Conservation (phyloP, 2,329 filamentous ascomycete genomes). For the Fusarium dlaminii region DNA sequence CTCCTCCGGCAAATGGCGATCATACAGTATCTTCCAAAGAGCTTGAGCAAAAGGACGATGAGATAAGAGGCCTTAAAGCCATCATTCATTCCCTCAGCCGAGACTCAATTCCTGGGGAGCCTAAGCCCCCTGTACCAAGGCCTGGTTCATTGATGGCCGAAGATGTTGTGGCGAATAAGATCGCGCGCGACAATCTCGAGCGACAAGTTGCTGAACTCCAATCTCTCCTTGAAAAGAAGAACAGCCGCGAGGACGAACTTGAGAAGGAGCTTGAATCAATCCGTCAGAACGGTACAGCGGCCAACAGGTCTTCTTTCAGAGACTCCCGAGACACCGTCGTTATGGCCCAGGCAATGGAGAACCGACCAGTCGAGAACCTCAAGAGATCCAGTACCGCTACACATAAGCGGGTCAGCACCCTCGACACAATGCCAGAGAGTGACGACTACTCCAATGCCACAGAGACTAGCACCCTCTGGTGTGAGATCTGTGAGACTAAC, state of each 20-base stretch:
- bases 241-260: constrained; percentile 80
- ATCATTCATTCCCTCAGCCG: constrained; percentile 96
- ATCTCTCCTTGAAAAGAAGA: constrained; percentile 76
- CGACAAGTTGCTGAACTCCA: constrained; percentile 83
- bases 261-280: constrained; percentile 81
- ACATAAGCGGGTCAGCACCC: constrained; percentile 63
- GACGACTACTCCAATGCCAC: constrained; percentile 75
- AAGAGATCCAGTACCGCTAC: constrained; percentile 60
- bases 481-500: constrained; percentile 92
- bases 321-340: constrained; percentile 74
- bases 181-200: constrained; percentile 73
- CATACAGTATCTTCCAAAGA: constrained; percentile 71
- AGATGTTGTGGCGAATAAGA: constrained; percentile 46
- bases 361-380: constrained; percentile 57
- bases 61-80: constrained; percentile 95
- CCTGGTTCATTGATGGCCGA: constrained; percentile 50
- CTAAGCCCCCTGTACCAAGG: constrained; percentile 43
- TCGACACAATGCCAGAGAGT: constrained; percentile 77
- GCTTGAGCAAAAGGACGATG: constrained; percentile 93
- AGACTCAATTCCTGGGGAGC: constrained; percentile 65
- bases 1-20: constrained; percentile 47
- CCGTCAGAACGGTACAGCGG: constrained; percentile 55
- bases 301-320: constrained; percentile 66
- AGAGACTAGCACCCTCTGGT: constrained; percentile 82
- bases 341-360: constrained; percentile 61